These are phyloP conservation scores for Moniliella sp. DNA, from an alignment of 1,284 basidiomycete species.

Conservation along the genomic window DNA sequence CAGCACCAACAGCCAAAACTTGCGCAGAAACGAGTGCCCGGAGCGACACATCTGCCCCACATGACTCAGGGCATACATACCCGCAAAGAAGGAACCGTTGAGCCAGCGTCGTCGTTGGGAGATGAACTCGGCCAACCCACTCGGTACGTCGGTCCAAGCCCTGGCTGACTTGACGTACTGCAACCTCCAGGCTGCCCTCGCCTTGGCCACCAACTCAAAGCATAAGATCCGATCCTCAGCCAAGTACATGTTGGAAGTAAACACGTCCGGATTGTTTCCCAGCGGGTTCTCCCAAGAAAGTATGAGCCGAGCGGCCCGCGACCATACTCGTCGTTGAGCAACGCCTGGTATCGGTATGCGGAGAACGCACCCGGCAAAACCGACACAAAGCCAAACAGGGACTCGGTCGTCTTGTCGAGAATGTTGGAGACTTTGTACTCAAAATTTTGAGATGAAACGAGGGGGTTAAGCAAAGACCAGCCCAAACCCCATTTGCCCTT, in stretches of 20 bases:
- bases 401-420: conserved; percentile 80
- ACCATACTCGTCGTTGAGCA: conserved; percentile 63
- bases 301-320: conserved; percentile 84
- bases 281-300: conserved; percentile 63
- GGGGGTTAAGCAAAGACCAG: conserved; percentile 62
- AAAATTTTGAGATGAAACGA: conserved; percentile 40
- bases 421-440: conserved; percentile 72
- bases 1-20: conserved; percentile 55
- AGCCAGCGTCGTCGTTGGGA: conserved; percentile 51
- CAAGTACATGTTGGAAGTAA: conserved; percentile 74
- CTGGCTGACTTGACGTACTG: conserved; percentile 84
- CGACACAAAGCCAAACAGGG: conserved; percentile 72
- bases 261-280: conserved; percentile 28
- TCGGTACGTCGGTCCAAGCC: conserved; percentile 71
- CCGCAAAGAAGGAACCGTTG: conserved; percentile 67
- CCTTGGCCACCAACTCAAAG: conserved; percentile 73
- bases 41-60: conserved; percentile 70
- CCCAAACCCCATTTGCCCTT: conserved; percentile 52
- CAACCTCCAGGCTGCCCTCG: background rate
- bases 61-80: conserved; percentile 61
- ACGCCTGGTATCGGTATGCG: conserved; percentile 62
- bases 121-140: conserved; percentile 62
- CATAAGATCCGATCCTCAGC: conserved; percentile 73
- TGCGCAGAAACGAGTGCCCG: conserved; percentile 68
- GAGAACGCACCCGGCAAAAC: conserved; percentile 69